Evolutionary conservation across 176 grass and related monocot genomes (phyloP), one percentile per base, ranked within the genome.

Genomic region (Saccharum officinarum): DNA sequence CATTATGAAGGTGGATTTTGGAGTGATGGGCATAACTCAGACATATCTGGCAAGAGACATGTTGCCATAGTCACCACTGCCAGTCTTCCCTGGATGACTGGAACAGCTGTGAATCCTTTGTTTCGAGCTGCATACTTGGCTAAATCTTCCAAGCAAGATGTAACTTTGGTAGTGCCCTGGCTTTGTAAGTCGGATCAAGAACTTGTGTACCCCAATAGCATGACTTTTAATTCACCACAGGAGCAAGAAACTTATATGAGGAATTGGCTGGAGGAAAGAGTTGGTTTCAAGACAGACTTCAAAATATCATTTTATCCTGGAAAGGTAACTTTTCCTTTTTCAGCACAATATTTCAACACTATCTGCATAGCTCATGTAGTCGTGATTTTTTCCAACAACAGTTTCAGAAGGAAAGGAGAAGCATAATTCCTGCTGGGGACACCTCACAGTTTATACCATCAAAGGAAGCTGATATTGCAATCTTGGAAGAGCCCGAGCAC

Each of bases 31-130:
- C 86, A 9, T 77, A 91, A 88, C 26, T 69, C 84, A 38, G 81
- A 86, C 18, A 73, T 55, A 61, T 33, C 78, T 86, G 78, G 77
- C 66, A 87, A 94, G 81, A 89, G 86, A 26, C 88, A 98, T 72
- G 93, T 95, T 83, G 92, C 97, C 42, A 99, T 99, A 76, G 88
- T 99, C 36, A 99, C 97, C 62, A 99, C 97, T 13, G 97, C 97
- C 40, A 94, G 97, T 76, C 94, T 99, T 78, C 97, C 97, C 67
- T 99, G 92, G 97, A 99, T 99, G 97, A 99, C 97, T 8, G 97
- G 97, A 80, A 97, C 97, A 7, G 97, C 97, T 73, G 92, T 99
- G 39, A 99, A 99, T 85, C 94, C 97, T 72, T 79, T 99, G 72
- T 99, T 99, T 92, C 87, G 97, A 67, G 97, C 97, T 73, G 97